These are phyloP conservation scores for Annona cherimola DNA, from an alignment of 164 flowering plant genomes.

Conservation along the genomic window DNA sequence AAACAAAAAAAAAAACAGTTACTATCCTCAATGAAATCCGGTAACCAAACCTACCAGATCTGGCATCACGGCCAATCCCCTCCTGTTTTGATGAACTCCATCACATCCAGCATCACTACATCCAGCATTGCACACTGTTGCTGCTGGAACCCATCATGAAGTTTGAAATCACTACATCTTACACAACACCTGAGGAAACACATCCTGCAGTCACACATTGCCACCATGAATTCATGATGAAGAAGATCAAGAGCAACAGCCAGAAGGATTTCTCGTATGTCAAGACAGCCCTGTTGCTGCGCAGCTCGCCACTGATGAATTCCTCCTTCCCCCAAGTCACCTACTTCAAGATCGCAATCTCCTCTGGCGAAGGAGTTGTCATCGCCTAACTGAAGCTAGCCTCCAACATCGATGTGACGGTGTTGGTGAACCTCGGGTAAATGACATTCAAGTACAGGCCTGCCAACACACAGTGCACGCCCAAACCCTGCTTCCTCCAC, in stretches of 20 bases:
- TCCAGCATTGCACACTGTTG: too few relatives aligned
- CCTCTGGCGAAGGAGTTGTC: slow-evolving; percentile 42
- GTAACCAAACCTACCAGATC: too few relatives aligned
- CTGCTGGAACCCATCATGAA: too few relatives aligned
- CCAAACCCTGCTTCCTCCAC: slow-evolving; percentile 78
- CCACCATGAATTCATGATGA: slow-evolving; percentile 2
- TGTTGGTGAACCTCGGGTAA: slow-evolving; percentile 83
- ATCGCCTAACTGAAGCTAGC: slow-evolving; percentile 79
- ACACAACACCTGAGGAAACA: too few relatives aligned
- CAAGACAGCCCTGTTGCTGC: slow-evolving; percentile 63
- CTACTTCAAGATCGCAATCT: slow-evolving; percentile 70
- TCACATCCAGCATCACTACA: too few relatives aligned
- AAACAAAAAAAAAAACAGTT: too few relatives aligned
- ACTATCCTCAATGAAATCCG: too few relatives aligned
- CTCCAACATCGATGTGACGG: slow-evolving; percentile 45
- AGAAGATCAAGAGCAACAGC: slow-evolving; percentile 6
- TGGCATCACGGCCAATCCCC: too few relatives aligned
- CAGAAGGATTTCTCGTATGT: slow-evolving; percentile 13
- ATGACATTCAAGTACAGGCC: slow-evolving; percentile 52
- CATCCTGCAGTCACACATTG: too few relatives aligned
- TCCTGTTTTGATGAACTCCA: too few relatives aligned
- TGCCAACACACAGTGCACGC: slow-evolving; percentile 59
- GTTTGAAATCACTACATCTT: too few relatives aligned
- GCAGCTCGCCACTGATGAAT: slow-evolving; percentile 66
- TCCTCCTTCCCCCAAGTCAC: slow-evolving; percentile 88